phyloP scores from a whole-genome alignment of 139 green algal genomes.

The Limnomonas spitsbergensis region DNA sequence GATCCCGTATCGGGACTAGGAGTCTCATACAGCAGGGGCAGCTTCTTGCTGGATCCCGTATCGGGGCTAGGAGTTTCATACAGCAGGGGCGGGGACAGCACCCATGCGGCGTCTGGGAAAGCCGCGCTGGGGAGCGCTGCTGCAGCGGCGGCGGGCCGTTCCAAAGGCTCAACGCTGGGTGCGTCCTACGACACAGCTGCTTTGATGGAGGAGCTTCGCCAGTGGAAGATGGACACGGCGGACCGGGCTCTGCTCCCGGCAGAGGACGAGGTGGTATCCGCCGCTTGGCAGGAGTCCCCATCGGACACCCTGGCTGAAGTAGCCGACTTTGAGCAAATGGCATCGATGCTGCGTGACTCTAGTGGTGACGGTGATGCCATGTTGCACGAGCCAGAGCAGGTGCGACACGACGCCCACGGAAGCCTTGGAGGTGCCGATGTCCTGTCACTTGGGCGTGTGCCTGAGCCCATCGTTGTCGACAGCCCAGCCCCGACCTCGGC shows the following conservation, averaged over 20 bases:
- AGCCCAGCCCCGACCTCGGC: neutral
- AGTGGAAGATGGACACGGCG: slow-evolving; percentile 44
- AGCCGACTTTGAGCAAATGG: neutral
- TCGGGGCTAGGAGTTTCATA: neutral
- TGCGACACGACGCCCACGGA: neutral
- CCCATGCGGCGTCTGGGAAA: neutral
- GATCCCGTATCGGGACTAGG: neutral
- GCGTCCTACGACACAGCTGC: slow-evolving; percentile 12
- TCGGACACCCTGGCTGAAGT: neutral
- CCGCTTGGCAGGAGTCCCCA: neutral
- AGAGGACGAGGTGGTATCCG: slow-evolving; percentile 8
- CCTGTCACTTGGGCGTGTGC: neutral
- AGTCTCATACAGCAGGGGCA: neutral
- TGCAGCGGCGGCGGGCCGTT: neutral
- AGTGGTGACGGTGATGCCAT: neutral
- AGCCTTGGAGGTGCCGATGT: neutral
- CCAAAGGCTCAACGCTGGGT: neutral
- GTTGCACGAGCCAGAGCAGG: neutral
- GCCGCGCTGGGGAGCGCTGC: neutral
- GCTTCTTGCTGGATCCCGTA: neutral
- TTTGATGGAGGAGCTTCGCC: slow-evolving; percentile 35
- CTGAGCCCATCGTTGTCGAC: neutral
- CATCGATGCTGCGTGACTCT: neutral
- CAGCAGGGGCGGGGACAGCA: neutral
- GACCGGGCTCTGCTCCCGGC: slow-evolving; percentile 27